Conservation (phyloP, 768 basidiomycete genomes). For the Phylloporus rhodoxanthus region DNA sequence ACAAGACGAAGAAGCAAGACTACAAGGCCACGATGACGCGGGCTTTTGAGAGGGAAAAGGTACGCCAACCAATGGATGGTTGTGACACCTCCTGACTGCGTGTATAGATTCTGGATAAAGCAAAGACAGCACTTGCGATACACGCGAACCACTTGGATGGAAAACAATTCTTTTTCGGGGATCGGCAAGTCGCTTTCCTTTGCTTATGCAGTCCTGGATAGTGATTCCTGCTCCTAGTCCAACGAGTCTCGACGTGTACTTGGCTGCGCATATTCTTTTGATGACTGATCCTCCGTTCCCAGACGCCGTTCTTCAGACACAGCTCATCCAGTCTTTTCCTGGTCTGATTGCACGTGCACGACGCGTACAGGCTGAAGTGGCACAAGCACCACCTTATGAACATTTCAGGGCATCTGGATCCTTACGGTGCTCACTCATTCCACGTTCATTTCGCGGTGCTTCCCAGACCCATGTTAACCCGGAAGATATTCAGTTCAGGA, state of each 20-base stretch:
- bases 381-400: conserved; percentile 24
- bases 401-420: conserved; percentile 17
- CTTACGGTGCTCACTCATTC: conserved; percentile 36
- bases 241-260: conserved; percentile 55
- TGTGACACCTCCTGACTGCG: conserved; percentile 2
- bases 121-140: conserved; percentile 49
- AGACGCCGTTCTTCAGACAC: conserved; percentile 49
- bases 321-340: conserved; percentile 53
- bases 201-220: background rate
- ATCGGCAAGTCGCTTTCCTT: conserved; percentile 35
- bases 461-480: conserved; percentile 19
- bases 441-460: conserved; percentile 22
- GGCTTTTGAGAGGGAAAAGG: conserved; percentile 64
- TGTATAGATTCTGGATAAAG: conserved; percentile 54
- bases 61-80: background rate
- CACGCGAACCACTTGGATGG: conserved; percentile 51
- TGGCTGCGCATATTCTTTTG: conserved; percentile 66
- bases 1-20: conserved; percentile 30
- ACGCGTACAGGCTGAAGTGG: conserved; percentile 36
- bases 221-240: conserved; percentile 35
- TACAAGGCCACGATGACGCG: conserved; percentile 40
- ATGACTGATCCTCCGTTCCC: conserved; percentile 55
- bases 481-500: conserved; percentile 43
- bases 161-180: conserved; percentile 46
- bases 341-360: conserved; percentile 53